A percentile compares a stretch with the other conserved stretches of the same genome.
These are phyloP conservation scores for Dentipellis sp. DNA, from an alignment of 768 basidiomycete species.

Conservation along the genomic window DNA sequence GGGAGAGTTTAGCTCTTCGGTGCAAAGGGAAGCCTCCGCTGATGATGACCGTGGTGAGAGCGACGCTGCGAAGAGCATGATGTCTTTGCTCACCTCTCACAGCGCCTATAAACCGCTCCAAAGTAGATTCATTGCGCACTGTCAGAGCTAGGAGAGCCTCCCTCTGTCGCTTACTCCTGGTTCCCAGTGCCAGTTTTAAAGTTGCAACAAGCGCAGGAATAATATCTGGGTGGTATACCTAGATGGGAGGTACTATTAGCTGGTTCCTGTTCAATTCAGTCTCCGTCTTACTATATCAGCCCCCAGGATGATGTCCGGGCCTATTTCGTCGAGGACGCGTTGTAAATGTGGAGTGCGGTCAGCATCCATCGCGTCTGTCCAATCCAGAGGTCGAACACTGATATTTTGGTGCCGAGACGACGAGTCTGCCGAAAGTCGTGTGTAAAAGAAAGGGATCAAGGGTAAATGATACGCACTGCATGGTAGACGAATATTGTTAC, in stretches of 20 bases:
- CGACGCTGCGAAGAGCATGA: background rate
- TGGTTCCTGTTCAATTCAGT: background rate
- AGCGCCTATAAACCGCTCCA: conserved; percentile 5
- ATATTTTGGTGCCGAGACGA: conserved; percentile 43
- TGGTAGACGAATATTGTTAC: conserved; percentile 45
- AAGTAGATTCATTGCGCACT: conserved; percentile 7
- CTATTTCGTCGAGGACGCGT: conserved; percentile 30
- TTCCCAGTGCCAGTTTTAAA: conserved; percentile 6
- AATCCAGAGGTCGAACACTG: conserved; percentile 45
- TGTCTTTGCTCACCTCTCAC: conserved; percentile 3
- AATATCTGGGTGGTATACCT: conserved; percentile 10
- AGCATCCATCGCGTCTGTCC: conserved; percentile 47
- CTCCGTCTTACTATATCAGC: conserved; percentile 43
- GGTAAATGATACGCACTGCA: conserved; percentile 46
- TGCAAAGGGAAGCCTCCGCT: background rate
- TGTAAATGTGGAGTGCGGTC: conserved; percentile 13
- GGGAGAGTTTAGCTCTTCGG: no score
- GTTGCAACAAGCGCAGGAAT: conserved; percentile 11
- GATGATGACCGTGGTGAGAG: background rate
- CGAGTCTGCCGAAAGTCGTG: conserved; percentile 32
- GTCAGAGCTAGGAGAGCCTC: conserved; percentile 12
- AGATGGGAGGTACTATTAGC: background rate
- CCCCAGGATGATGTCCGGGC: conserved; percentile 55
- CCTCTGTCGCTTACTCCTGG: background rate
- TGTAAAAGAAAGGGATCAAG: background rate